These are phyloP conservation scores for Didymella arachidicola DNA, from an alignment of 2,329 filamentous ascomycete genomes.

Conservation along the genomic window DNA sequence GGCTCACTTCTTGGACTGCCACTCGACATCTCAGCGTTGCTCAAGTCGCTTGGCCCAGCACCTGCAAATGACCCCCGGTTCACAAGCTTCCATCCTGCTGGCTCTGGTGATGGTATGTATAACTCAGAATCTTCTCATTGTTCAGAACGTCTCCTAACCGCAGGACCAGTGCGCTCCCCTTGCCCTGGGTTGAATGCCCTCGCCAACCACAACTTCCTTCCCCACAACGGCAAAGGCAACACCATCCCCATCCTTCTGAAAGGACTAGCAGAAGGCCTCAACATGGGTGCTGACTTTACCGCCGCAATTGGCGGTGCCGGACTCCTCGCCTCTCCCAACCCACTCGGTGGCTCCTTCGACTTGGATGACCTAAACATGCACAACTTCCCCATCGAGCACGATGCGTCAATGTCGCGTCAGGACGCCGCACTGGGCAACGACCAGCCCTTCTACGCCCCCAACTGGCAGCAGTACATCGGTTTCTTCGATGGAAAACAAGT, in stretches of 20 bases:
- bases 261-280: slow-evolving; percentile 27
- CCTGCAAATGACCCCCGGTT: slow-evolving; percentile 25
- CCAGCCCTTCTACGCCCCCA: slow-evolving; percentile 17
- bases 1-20: slow-evolving; percentile 20
- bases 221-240: slow-evolving; percentile 24
- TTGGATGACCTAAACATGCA: slow-evolving; percentile 26
- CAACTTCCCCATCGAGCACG: slow-evolving; percentile 35
- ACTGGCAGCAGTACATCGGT: slow-evolving; percentile 26
- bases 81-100: slow-evolving; percentile 19
- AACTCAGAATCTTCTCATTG: not conserved
- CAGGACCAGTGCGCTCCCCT: slow-evolving; percentile 22
- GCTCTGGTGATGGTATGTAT: slow-evolving; percentile 23
- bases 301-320: slow-evolving; percentile 22
- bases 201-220: slow-evolving; percentile 32
- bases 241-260: slow-evolving; percentile 28
- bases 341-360: slow-evolving; percentile 28
- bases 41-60: slow-evolving; percentile 22
- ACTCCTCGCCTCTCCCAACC: slow-evolving; percentile 25
- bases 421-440: slow-evolving; percentile 27
- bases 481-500: slow-evolving; percentile 23
- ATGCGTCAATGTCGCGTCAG: slow-evolving; percentile 28
- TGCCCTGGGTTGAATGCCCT: slow-evolving; percentile 29
- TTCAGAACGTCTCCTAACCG: not conserved
- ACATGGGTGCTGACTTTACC: slow-evolving; percentile 32
- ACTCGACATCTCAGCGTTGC: slow-evolving; percentile 16